Percentiles rank a stretch among this genome's conserved stretches.
These are phyloP conservation scores for Grosmannia penicillata DNA, from an alignment of 2,329 filamentous ascomycete species.

Conservation along the genomic window DNA sequence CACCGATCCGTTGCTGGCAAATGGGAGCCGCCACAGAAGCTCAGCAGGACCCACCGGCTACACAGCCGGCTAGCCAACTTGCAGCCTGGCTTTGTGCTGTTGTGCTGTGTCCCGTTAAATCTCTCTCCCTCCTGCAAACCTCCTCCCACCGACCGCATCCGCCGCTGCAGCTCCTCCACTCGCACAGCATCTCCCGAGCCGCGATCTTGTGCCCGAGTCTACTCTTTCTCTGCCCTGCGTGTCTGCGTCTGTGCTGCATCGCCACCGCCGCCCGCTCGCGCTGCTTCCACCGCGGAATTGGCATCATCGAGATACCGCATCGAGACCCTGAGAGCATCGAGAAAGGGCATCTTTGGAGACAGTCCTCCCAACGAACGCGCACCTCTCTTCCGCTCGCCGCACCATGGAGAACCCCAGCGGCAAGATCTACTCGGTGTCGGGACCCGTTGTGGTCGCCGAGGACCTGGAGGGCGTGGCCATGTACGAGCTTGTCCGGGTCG, in stretches of 20 bases:
- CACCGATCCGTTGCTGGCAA: conserved; percentile 1
- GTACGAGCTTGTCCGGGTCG: conserved; percentile 96
- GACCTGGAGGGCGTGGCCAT: conserved; percentile 98
- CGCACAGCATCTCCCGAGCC: neutral
- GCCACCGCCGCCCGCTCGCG: too few species aligned
- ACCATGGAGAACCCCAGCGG: conserved; percentile 11
- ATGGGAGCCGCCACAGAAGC: conserved; percentile 8
- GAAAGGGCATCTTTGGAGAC: too few species aligned
- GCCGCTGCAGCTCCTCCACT: too few species aligned
- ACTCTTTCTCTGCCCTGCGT: too few species aligned
- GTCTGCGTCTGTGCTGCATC: too few species aligned
- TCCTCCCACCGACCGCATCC: neutral
- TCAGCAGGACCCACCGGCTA: conserved; percentile 4
- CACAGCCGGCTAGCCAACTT: neutral
- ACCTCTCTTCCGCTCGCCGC: neutral
- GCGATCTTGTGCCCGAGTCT: too few species aligned
- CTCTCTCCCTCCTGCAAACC: neutral
- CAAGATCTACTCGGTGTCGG: conserved; percentile 15
- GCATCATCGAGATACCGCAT: too few species aligned
- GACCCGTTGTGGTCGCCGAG: conserved; percentile 87
- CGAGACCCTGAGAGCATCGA: too few species aligned
- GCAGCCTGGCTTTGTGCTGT: neutral
- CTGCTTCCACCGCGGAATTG: too few species aligned
- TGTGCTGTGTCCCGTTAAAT: neutral
- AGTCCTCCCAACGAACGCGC: neutral